Base-by-base conservation (phyloP, 352 stramenopile genomes). In the Pythium vanterpoolii region DNA sequence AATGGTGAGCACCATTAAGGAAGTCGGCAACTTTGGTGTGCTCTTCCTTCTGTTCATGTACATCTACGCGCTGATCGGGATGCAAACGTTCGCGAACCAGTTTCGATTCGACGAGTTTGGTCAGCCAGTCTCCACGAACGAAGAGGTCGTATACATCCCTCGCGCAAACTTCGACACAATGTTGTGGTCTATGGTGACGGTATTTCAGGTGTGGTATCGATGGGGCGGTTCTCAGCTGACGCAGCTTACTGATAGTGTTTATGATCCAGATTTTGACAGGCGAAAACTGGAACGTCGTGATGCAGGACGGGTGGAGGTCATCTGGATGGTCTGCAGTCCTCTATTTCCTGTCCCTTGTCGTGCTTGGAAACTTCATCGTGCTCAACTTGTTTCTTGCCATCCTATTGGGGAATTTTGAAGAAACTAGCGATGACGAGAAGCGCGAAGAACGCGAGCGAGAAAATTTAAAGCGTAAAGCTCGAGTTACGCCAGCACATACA, bases 341-440 rank as follows among this genome's bases (percentile, higher is more conserved):
- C 27, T 97, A 96, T 60, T 95, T 94, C 44, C 53, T 95, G 24
- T 83, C 77, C 7, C 62, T 96, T 19, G 69, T 98, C 33, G 69
- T 98, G 28, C 38, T 62, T 13, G 55, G 55, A 5, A 54, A 90
- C 18, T 97, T 96, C 64, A 91, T 96, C 31, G 72, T 97, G 36
- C 66, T 98, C 14, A 98, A 97, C 61, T 66, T 98, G 14, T 97
- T 98, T 56, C 73, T 97, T 1, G 91, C 90, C 1, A 96, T 98
- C 54, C 70, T 98, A 36, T 74, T 98, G 5, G 76, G 72, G 6
- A 92, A 96, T 49, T 97, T 98, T 62, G 83, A 92, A 33, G 76
- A 83, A 38, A 79, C 76, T 3, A 83, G 73, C 46, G 76, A 89
- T 16, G 75, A 87, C 28, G 69, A 81, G 18, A 67, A 75, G 36